Percentiles rank a stretch among this genome's conserved stretches.
These are phyloP conservation scores for Tetrahymena elliotti DNA, from an alignment of 73 alveolate genomes.

Conservation along the genomic window DNA sequence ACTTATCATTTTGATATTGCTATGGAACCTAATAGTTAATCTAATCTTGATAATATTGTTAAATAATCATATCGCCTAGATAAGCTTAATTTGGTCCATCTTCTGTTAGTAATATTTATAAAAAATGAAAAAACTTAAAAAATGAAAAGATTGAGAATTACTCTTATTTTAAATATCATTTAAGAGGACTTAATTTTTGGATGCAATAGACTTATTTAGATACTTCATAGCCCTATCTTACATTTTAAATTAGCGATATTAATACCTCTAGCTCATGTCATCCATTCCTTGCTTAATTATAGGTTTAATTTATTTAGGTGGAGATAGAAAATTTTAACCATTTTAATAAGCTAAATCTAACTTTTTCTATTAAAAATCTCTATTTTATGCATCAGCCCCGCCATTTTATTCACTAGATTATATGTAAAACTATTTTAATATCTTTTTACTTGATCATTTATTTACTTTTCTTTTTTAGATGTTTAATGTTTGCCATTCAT, in stretches of 20 bases:
- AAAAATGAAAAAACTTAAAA: not conserved
- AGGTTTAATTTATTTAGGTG: not conserved
- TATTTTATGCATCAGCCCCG: no score
- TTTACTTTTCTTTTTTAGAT: not conserved
- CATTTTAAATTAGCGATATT: not conserved
- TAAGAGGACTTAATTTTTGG: not conserved
- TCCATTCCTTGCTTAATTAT: not conserved
- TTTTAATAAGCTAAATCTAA: not conserved
- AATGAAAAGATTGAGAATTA: not conserved
- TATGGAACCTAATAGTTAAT: not conserved
- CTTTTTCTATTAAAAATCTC: not conserved
- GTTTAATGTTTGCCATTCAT: not conserved
- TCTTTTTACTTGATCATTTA: no score
- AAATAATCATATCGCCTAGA: not conserved
- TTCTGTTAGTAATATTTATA: not conserved
- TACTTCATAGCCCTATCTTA: not conserved
- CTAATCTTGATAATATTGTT: not conserved
- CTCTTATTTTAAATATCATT: not conserved
- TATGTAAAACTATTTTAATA: no score
- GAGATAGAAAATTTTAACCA: not conserved
- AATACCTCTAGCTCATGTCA: not conserved
- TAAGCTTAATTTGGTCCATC: not conserved
- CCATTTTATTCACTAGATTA: not conserved
- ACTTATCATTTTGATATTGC: not conserved
- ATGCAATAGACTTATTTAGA: not conserved